Conservation (phyloP, 2,329 filamentous ascomycete genomes). For the Lachnellula cervina region DNA sequence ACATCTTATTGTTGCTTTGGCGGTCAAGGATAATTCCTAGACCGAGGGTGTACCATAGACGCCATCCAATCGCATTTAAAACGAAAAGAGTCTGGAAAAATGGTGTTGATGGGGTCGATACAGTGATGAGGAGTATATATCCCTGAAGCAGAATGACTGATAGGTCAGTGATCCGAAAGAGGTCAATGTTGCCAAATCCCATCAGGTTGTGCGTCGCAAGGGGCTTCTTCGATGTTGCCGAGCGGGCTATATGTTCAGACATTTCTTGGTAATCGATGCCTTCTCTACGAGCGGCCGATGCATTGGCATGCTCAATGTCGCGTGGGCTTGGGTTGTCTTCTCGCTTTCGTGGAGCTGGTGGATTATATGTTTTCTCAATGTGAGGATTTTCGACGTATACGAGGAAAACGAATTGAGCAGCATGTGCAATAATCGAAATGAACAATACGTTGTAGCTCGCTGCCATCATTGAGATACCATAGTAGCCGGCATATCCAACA, state of each 20-base stretch:
- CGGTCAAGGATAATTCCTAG: slow-evolving; percentile 78
- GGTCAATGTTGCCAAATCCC: slow-evolving; percentile 77
- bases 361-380: slow-evolving; percentile 96
- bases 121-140: slow-evolving; percentile 69
- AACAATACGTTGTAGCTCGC: slow-evolving; percentile 96
- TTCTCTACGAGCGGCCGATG: slow-evolving; percentile 31
- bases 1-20: slow-evolving; percentile 87
- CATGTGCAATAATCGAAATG: slow-evolving; percentile 92
- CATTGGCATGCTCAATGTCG: slow-evolving; percentile 34
- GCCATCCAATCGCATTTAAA: slow-evolving; percentile 73
- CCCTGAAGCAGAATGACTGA: slow-evolving; percentile 71
- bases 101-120: slow-evolving; percentile 72
- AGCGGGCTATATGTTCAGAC: slow-evolving; percentile 1
- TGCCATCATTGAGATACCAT: slow-evolving; percentile 96
- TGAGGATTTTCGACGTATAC: slow-evolving; percentile 92
- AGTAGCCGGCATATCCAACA: slow-evolving; percentile 95
- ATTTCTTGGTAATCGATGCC: slow-evolving; percentile 26
- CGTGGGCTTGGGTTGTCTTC: slow-evolving; percentile 26
- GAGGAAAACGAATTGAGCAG: slow-evolving; percentile 90
- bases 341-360: slow-evolving; percentile 66
- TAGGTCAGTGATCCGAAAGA: slow-evolving; percentile 82
- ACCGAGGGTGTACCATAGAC: slow-evolving; percentile 86
- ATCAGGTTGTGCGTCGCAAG: slow-evolving; percentile 76
- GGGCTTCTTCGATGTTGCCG: slow-evolving; percentile 42
- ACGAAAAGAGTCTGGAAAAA: slow-evolving; percentile 76